These are phyloP conservation scores for Inonotus obliquus DNA, from an alignment of 1,284 basidiomycete species.

Conservation along the genomic window DNA sequence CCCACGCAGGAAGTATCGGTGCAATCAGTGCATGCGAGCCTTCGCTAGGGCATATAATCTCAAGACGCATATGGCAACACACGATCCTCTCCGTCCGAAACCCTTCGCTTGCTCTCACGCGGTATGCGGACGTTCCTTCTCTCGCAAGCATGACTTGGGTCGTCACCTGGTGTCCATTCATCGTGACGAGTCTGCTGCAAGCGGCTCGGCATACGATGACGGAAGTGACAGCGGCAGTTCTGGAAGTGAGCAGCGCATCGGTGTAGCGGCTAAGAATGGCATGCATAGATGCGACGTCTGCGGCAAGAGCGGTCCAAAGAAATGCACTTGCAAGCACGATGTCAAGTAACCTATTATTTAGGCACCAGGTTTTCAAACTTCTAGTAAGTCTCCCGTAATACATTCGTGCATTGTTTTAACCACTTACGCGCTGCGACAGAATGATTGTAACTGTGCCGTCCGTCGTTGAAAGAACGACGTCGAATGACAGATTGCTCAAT, in stretches of 20 bases:
- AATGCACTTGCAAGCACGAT: constrained; percentile 59
- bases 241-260: constrained; percentile 9
- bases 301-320: constrained; percentile 59
- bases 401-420: constrained; percentile 13
- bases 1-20: constrained; percentile 72
- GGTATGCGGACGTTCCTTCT: constrained; percentile 80
- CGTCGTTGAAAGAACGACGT: constrained; percentile 16
- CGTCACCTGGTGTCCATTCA: constrained; percentile 85
- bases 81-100: constrained; percentile 83
- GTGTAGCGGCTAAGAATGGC: constrained; percentile 2
- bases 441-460: constrained; percentile 20
- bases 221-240: constrained; percentile 6
- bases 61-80: constrained; percentile 87
- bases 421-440: constrained; percentile 21
- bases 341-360: constrained; percentile 46
- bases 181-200: constrained; percentile 57
- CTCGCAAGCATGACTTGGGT: constrained; percentile 84
- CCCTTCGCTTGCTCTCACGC: constrained; percentile 79
- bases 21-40: constrained; percentile 64
- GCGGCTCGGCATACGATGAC: constrained; percentile 45
- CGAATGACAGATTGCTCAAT: constrained; percentile 24
- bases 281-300: constrained; percentile 34
- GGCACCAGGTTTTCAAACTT: constrained; percentile 17
- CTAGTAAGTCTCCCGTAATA: neutral
- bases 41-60: constrained; percentile 89